Evolutionary conservation across 345 rosid species (phyloP), one percentile per base, ranked within the genome.

Genomic region (Eutrema yunnanense): DNA sequence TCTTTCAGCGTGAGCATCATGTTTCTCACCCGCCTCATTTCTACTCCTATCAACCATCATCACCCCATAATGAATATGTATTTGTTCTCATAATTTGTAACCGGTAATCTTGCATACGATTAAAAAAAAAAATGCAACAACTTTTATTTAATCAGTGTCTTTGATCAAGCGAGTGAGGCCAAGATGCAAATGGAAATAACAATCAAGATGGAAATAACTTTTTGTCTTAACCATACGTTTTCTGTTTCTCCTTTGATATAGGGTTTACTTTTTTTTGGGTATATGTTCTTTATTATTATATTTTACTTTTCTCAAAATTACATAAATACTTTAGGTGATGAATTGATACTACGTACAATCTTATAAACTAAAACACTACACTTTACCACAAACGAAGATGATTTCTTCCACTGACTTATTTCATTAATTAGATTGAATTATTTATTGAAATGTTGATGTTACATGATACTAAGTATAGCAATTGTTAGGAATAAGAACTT

Each of bases 171-270:
- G 55, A 73, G 59, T 48, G 42, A 73, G 66, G 30, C 72, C 51
- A 56, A 47, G 65, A 64, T 6, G 16, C 57, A 49, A 57, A 70
- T 72, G 55, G 47, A 5, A 53, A 62, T 13, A 34, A 62, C 4
- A 22, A 53, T 52, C 52, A 72, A 42, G 44, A 29, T 73, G 32
- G 60, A 10, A 73, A 56, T 55, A 71, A 11, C 77, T 51, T 73
- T 65, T 55, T 37, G 37, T 64, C 29, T 12, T 9, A 14, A 73
- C 77, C 71, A 47, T 46, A 55, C 65, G 12, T 30, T 73, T 38
- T 58, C 16, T 48, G 44, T 73, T 73, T 56, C 65, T 65, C 37
- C 2, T 41, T 62, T 63, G 32, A 64, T 27, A 30, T 32, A 32
- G 34, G 62, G 11, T 52, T 42, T 12, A 29, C 49, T 60, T 27